phyloP scores from a whole-genome alignment of 768 basidiomycete species.

The Kondoa malvinella region DNA sequence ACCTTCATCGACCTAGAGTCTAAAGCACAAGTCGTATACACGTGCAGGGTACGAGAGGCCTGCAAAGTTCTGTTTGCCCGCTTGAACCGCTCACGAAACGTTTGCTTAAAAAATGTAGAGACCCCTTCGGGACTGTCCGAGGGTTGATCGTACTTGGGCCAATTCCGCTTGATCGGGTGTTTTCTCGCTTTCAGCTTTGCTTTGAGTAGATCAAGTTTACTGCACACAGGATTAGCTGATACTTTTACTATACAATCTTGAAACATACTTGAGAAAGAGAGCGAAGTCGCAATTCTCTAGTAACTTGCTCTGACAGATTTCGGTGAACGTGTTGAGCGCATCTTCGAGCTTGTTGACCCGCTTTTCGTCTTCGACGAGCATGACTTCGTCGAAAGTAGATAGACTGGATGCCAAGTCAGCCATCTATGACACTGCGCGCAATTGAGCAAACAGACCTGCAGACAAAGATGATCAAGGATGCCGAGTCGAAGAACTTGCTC shows the following conservation, averaged over 20 bases:
- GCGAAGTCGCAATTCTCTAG: not conserved
- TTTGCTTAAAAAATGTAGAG: not conserved
- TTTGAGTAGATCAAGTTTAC: not conserved
- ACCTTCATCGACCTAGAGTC: not conserved
- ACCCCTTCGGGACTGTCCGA: not conserved
- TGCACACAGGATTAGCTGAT: not conserved
- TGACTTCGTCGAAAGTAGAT: not conserved
- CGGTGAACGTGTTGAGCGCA: not conserved
- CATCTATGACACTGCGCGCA: not conserved
- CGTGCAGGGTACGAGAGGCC: not conserved
- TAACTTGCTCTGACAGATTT: not conserved
- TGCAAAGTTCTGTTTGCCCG: not conserved
- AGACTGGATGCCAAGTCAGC: not conserved
- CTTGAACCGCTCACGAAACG: not conserved
- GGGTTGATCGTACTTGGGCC: not conserved
- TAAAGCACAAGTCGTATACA: not conserved
- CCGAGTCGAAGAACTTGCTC: not conserved
- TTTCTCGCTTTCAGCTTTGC: not conserved
- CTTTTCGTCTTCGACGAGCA: not conserved
- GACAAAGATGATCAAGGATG: not conserved
- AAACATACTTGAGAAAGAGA: not conserved
- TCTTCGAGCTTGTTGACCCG: not conserved
- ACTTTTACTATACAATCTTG: not conserved
- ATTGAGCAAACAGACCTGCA: not conserved
- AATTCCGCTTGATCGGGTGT: not conserved